phyloP scores from a whole-genome alignment of 257 asterid genomes.

The Verbascum thapsus region DNA sequence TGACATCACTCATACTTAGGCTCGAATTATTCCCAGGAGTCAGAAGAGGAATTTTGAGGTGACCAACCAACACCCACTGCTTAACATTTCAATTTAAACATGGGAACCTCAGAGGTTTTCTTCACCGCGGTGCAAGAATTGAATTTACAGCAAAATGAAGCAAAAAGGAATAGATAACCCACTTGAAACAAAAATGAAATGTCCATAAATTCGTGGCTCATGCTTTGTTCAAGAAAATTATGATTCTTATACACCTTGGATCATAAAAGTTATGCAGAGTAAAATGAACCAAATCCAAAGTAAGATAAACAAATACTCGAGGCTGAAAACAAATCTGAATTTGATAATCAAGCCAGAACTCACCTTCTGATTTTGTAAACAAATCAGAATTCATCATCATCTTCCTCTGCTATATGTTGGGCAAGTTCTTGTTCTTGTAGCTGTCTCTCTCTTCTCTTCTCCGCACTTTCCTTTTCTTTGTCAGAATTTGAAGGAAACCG shows the following conservation, averaged over 20 bases:
- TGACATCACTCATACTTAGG: no score
- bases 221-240: neutral
- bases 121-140: neutral
- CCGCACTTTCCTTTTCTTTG: conserved; percentile 89
- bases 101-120: neutral
- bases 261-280: conserved; percentile 7
- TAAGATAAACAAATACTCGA: neutral
- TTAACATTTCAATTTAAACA: neutral
- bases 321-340: neutral
- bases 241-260: neutral
- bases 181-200: neutral
- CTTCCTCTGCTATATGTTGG: conserved; percentile 92
- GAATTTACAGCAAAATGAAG: neutral
- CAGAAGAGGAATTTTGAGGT: no score
- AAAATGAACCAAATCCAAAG: neutral
- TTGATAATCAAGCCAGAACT: conserved; percentile 42
- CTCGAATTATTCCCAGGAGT: no score
- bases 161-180: neutral
- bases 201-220: conserved; percentile 3
- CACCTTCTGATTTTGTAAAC: conserved; percentile 47
- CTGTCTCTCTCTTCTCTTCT: conserved; percentile 89
- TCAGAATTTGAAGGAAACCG: conserved; percentile 86
- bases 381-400: conserved; percentile 73
- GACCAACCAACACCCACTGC: no score
- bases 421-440: conserved; percentile 97